Base-by-base conservation (phyloP, 176 grass and related monocot genomes). In the Eleusine coracana region DNA sequence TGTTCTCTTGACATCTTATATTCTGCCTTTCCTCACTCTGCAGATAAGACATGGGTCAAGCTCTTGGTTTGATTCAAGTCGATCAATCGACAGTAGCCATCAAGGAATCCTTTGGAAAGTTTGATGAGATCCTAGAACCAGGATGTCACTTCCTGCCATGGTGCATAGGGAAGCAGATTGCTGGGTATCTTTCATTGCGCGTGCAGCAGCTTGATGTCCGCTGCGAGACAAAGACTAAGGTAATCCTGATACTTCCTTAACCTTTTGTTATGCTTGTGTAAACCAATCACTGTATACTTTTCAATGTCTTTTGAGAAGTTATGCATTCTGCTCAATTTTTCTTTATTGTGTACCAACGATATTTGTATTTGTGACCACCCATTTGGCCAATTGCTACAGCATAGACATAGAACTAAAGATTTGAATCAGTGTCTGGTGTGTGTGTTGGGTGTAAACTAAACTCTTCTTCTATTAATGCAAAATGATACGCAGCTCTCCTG, bases 151-250 rank as follows among this genome's bases (percentile, higher is more conserved):
- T 17, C 75, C 68, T 97, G 67, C 94, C 91, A 37, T 97, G 94
- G 94, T 83, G 89, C 78, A 37, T 89, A 50, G 94, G 94, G 54
- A 78, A 88, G 58, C 89, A 92, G 52, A 80, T 97, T 64, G 91
- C 91, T 76, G 94, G 94, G 27, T 86, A 90, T 80, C 91, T 97
- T 48, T 94, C 94, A 36, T 82, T 97, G 49, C 91, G 94, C 75
- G 94, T 97, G 42, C 94, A 94, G 66, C 94, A 97, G 73, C 94
- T 97, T 75, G 89, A 97, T 23, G 87, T 94, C 20, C 89, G 89
- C 70, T 94, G 91, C 12, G 94, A 97, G 75, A 97, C 94, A 51
- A 97, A 97, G 80, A 97, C 94, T 34, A 97, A 94, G 87, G 94
- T 97, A 25, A 28, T 13, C 20, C 18, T 44, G 7, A 18, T 51